A percentile compares a stretch with the other conserved stretches of the same genome.
Conservation (phyloP, 192 early-diverging fungal species). For the Dissophora ornata region DNA sequence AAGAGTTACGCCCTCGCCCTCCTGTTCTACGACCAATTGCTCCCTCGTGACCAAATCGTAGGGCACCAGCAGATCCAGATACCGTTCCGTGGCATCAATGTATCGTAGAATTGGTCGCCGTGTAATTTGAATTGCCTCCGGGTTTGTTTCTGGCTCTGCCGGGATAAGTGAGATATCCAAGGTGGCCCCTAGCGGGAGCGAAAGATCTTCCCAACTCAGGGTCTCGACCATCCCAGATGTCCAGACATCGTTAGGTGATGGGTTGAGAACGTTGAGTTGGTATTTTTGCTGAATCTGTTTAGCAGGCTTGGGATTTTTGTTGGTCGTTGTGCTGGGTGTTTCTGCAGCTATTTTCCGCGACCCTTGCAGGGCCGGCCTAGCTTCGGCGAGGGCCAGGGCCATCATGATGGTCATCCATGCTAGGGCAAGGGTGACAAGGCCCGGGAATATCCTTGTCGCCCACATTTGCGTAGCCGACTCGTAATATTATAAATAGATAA, state of each 20-base stretch:
- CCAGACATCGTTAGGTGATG: conserved; percentile 34
- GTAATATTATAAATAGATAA: too few species aligned
- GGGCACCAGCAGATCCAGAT: conserved; percentile 23
- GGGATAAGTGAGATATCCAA: conserved; percentile 30
- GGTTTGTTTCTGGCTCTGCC: conserved; percentile 25
- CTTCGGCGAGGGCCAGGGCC: neutral
- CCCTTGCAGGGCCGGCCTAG: neutral
- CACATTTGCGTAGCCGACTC: too few species aligned
- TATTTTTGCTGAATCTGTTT: neutral
- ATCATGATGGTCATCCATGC: neutral
- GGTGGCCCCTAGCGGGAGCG: conserved; percentile 23
- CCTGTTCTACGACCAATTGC: conserved; percentile 31
- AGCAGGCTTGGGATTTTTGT: neutral
- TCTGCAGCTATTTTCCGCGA: too few species aligned
- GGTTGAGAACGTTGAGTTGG: conserved; percentile 22
- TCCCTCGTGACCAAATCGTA: conserved; percentile 29
- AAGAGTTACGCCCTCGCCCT: conserved; percentile 2
- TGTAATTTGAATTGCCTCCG: conserved; percentile 18
- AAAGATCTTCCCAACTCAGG: conserved; percentile 14
- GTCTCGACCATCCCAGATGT: conserved; percentile 9
- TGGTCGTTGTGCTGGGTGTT: neutral
- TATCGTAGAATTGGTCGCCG: conserved; percentile 28
- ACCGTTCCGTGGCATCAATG: conserved; percentile 12
- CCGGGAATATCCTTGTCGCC: neutral
- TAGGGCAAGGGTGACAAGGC: neutral